phyloP scores from a whole-genome alignment of 805 yeast species.

The Saturnispora ahearnii region DNA sequence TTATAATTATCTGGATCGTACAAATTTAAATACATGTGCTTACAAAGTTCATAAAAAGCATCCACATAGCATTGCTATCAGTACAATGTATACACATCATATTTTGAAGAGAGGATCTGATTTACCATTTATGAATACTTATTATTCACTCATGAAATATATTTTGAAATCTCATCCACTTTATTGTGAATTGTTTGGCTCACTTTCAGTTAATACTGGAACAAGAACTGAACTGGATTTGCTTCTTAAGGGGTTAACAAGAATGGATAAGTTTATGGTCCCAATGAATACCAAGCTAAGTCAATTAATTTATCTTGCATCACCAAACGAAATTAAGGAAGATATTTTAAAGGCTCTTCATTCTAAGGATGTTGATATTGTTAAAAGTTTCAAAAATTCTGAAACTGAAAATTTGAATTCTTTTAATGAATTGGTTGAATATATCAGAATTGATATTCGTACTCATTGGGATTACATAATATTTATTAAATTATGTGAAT shows the following conservation, averaged over 20 bases:
- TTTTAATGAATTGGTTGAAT: neutral
- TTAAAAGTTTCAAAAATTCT: neutral
- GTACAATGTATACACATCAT: neutral
- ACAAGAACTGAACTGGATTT: neutral
- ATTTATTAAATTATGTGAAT: conserved; percentile 3
- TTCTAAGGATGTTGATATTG: neutral
- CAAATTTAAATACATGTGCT: neutral
- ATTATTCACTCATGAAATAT: neutral
- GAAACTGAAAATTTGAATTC: neutral
- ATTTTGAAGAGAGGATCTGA: conserved; percentile 1
- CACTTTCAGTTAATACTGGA: neutral
- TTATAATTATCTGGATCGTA: conserved; percentile 6
- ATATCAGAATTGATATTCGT: neutral
- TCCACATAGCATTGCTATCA: neutral
- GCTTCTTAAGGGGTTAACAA: neutral
- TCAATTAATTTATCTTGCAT: neutral
- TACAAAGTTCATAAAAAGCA: conserved; percentile 2
- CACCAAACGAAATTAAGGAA: neutral
- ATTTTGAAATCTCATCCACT: neutral
- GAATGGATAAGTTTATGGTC: neutral
- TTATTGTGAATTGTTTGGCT: neutral
- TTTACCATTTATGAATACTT: neutral
- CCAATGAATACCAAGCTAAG: conserved; percentile 1
- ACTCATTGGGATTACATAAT: conserved; percentile 2
- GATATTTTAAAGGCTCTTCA: neutral